Evolutionary conservation across 2,329 filamentous ascomycete species (phyloP).

Genomic region (Chaetomium strumarium): DNA sequence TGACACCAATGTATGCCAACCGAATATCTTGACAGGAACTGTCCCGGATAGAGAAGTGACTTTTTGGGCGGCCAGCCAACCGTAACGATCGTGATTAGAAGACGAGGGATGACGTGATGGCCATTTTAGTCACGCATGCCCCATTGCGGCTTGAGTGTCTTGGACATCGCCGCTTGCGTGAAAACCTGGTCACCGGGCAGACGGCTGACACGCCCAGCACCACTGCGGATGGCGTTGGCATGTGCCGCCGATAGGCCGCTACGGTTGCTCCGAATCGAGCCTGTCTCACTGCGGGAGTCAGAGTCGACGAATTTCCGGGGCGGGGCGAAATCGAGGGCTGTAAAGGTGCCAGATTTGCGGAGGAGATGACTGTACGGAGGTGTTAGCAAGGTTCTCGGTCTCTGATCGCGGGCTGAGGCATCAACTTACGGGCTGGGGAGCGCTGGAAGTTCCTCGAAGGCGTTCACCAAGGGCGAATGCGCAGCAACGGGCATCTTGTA

Average conservation of each 20-base stretch:
- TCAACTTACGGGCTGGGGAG: slow-evolving; percentile 85
- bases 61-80: slow-evolving; percentile 1
- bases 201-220: slow-evolving; percentile 80
- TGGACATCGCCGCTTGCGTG: slow-evolving; percentile 60
- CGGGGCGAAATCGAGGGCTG: slow-evolving; percentile 72
- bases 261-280: slow-evolving; percentile 65
- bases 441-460: slow-evolving; percentile 78
- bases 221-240: slow-evolving; percentile 66
- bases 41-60: not conserved
- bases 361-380: slow-evolving; percentile 53
- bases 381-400: slow-evolving; percentile 19
- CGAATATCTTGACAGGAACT: not conserved
- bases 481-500: slow-evolving; percentile 69
- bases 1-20: slow-evolving; percentile 3
- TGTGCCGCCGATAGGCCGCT: slow-evolving; percentile 70
- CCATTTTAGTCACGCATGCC: slow-evolving; percentile 39
- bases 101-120: not conserved
- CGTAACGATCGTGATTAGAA: slow-evolving; percentile 8
- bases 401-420: not conserved
- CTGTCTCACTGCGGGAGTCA: slow-evolving; percentile 57
- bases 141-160: slow-evolving; percentile 57
- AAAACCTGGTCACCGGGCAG: slow-evolving; percentile 79
- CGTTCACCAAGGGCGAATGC: slow-evolving; percentile 71
- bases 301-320: slow-evolving; percentile 65
- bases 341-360: slow-evolving; percentile 73